A percentile compares a stretch with the other conserved stretches of the same genome.
phyloP scores from a whole-genome alignment of 345 rosid species.

The Xanthoceras sorbifolium region DNA sequence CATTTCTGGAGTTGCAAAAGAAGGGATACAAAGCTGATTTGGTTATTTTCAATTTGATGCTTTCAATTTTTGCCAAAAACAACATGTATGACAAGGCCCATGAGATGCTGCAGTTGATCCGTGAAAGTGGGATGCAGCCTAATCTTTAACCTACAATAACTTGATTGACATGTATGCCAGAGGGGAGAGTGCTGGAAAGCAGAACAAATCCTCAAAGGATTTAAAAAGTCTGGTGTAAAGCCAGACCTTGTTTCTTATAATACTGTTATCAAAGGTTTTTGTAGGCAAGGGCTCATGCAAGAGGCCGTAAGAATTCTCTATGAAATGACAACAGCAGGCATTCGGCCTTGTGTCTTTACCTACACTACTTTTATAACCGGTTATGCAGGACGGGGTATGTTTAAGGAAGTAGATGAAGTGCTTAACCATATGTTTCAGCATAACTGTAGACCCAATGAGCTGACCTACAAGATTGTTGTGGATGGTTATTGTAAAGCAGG shows the following conservation, averaged over 20 bases:
- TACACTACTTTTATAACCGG: slow-evolving; percentile 81
- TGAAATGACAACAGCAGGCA: slow-evolving; percentile 67
- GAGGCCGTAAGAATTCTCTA: slow-evolving; percentile 76
- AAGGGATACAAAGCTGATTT: slow-evolving; percentile 81
- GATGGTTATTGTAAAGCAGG: slow-evolving; percentile 80
- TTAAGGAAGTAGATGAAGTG: slow-evolving; percentile 64
- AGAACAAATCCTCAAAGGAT: slow-evolving; percentile 64
- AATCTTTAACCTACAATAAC: slow-evolving; percentile 87
- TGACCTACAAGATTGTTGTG: slow-evolving; percentile 83
- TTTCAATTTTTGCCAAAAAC: slow-evolving; percentile 70
- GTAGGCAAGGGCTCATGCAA: slow-evolving; percentile 80
- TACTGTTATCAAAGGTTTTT: slow-evolving; percentile 92
- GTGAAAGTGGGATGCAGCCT: slow-evolving; percentile 61
- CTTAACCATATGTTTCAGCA: slow-evolving; percentile 71
- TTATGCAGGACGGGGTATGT: slow-evolving; percentile 68
- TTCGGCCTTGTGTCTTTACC: slow-evolving; percentile 82
- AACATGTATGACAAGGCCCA: slow-evolving; percentile 61
- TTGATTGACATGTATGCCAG: slow-evolving; percentile 92
- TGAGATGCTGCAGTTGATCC: slow-evolving; percentile 55
- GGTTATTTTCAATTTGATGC: slow-evolving; percentile 77
- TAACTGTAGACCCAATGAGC: slow-evolving; percentile 67
- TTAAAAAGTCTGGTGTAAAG: slow-evolving; percentile 45
- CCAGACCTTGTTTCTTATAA: slow-evolving; percentile 86
- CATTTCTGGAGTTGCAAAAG: slow-evolving; percentile 55
- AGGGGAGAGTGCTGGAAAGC: slow-evolving; percentile 87